A percentile compares a stretch with the other conserved stretches of the same genome.
Evolutionary conservation across 176 grass and related monocot species (phyloP).

Genomic region (Lolium multiflorum): DNA sequence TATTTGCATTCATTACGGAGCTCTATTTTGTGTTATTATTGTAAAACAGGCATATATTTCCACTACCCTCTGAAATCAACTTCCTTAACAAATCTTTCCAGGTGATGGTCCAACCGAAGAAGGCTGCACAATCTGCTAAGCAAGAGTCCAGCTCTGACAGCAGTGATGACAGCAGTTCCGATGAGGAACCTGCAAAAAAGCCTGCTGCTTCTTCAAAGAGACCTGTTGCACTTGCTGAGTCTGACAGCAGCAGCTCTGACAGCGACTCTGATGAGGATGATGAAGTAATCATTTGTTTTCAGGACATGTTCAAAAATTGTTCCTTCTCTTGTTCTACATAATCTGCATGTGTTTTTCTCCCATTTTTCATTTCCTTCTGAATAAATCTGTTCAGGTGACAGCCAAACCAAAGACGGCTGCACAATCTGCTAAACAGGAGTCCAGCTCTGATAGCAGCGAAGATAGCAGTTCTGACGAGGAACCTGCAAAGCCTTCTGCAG

Average conservation of each 20-base stretch:
- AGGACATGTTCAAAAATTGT: neutral
- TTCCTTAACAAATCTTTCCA: constrained; percentile 15
- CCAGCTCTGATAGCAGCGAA: constrained; percentile 55
- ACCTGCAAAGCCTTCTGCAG: constrained; percentile 22
- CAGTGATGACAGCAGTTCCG: constrained; percentile 45
- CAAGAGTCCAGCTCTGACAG: constrained; percentile 60
- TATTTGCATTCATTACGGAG: neutral
- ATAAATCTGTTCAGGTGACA: constrained; percentile 53
- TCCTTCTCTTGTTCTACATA: neutral
- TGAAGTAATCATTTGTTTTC: constrained; percentile 43
- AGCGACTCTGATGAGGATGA: constrained; percentile 58
- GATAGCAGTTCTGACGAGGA: constrained; percentile 55
- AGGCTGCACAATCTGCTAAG: constrained; percentile 49
- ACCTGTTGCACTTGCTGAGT: constrained; percentile 27
- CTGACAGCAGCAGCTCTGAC: constrained; percentile 44
- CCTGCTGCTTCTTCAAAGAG: constrained; percentile 4
- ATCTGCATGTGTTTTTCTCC: neutral
- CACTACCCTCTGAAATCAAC: no score
- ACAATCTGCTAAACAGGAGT: constrained; percentile 57
- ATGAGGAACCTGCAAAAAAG: constrained; percentile 49
- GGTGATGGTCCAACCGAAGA: constrained; percentile 53
- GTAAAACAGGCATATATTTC: no score
- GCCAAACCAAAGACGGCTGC: constrained; percentile 49
- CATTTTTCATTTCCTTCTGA: neutral
- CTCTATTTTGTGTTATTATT: no score